A percentile compares a stretch with the other conserved stretches of the same genome.
Conservation (phyloP, 164 flowering plant genomes). For the Vitis amurensis region DNA sequence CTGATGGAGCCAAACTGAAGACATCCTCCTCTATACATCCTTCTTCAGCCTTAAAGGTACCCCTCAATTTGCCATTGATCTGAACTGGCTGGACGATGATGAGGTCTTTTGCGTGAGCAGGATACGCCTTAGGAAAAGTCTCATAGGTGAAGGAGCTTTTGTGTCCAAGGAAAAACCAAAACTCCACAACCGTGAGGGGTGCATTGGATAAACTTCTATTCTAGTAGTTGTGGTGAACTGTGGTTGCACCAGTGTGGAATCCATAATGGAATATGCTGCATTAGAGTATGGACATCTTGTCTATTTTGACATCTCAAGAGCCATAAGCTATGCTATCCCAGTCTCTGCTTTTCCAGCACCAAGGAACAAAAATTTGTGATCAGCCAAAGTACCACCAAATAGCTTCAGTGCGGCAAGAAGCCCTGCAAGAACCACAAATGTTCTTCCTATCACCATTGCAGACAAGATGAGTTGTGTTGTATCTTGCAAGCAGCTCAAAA, state of each 20-base stretch:
- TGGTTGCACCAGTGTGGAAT: too few relatives aligned
- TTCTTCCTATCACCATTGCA: constrained; percentile 32
- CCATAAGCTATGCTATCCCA: too few relatives aligned
- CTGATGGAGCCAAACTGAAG: constrained; percentile 59
- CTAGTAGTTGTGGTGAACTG: too few relatives aligned
- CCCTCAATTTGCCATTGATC: constrained; percentile 93
- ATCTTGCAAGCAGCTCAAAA: too few relatives aligned
- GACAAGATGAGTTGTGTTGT: constrained; percentile 22
- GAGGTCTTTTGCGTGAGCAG: constrained; percentile 64
- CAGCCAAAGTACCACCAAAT: too few relatives aligned
- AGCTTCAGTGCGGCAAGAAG: constrained; percentile 1
- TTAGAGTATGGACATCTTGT: too few relatives aligned
- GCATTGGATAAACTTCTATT: constrained; percentile 33
- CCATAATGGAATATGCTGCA: too few relatives aligned
- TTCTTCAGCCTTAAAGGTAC: constrained; percentile 79
- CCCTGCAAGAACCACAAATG: constrained; percentile 25
- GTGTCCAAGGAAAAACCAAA: constrained; percentile 88
- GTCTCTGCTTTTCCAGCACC: constrained; percentile 19
- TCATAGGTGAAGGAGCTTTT: constrained; percentile 64
- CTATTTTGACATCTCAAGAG: too few relatives aligned
- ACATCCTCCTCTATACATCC: constrained; percentile 79
- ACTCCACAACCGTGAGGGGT: constrained; percentile 96
- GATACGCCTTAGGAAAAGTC: constrained; percentile 80
- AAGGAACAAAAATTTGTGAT: constrained; percentile 2
- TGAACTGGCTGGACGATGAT: constrained; percentile 80